Percentiles rank a stretch among this genome's conserved stretches.
These are phyloP conservation scores for Arthroderma sp. DNA, from an alignment of 2,329 filamentous ascomycete species.

Conservation along the genomic window DNA sequence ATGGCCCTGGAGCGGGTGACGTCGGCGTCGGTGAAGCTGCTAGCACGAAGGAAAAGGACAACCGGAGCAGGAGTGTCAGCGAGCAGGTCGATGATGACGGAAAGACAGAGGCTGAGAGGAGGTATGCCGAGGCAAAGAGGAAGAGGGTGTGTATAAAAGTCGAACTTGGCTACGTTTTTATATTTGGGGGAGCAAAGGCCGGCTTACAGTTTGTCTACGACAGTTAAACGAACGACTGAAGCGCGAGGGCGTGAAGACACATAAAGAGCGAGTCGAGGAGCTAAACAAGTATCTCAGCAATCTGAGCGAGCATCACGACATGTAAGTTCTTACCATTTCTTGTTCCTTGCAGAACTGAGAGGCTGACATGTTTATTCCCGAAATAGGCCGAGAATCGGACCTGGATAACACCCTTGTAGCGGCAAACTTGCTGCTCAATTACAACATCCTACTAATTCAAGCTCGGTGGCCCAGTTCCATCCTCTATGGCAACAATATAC, in stretches of 20 bases:
- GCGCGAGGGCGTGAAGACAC: slow-evolving; percentile 82
- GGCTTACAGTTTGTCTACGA: slow-evolving; percentile 6
- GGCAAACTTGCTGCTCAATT: not conserved
- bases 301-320: slow-evolving; percentile 94
- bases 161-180: not conserved
- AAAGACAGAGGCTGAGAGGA: slow-evolving; percentile 76
- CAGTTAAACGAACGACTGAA: slow-evolving; percentile 72
- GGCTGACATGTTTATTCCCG: slow-evolving; percentile 8
- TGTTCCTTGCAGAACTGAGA: slow-evolving; percentile 10
- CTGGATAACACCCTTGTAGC: slow-evolving; percentile 9
- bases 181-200: not conserved
- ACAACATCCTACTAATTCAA: too few species aligned
- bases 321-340: slow-evolving; percentile 41
- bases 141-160: slow-evolving; percentile 55
- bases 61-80: slow-evolving; percentile 6
- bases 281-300: slow-evolving; percentile 86
- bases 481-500: too few species aligned
- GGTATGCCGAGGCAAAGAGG: slow-evolving; percentile 66
- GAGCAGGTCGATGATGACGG: slow-evolving; percentile 26
- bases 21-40: not conserved
- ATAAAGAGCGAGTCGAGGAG: slow-evolving; percentile 93
- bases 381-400: slow-evolving; percentile 30
- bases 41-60: slow-evolving; percentile 15
- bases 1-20: not conserved
- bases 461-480: too few species aligned